Percentiles rank a stretch among this genome's conserved stretches.
Evolutionary conservation across 2,329 filamentous ascomycete species (phyloP).

Genomic region (Alternaria angustiovoidea): DNA sequence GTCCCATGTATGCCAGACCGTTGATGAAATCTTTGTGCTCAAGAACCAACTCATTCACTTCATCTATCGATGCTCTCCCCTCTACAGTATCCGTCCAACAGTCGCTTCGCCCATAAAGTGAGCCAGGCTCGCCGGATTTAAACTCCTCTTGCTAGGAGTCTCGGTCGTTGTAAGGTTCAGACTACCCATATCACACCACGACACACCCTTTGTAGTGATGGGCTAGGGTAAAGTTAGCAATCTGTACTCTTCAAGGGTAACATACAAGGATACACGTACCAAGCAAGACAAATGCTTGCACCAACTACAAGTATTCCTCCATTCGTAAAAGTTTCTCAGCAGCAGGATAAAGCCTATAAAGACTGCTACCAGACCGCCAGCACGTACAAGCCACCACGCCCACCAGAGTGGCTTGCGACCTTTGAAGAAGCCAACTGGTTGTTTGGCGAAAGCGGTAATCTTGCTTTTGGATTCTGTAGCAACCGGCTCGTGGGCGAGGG

Average conservation of each 20-base stretch:
- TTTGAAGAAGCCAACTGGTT: constrained; percentile 80
- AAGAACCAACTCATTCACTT: no score
- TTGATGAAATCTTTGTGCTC: not conserved
- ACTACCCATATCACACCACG: constrained; percentile 50
- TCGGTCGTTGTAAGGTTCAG: constrained; percentile 32
- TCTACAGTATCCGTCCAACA: not conserved
- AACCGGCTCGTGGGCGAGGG: constrained; percentile 22
- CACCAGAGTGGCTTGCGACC: constrained; percentile 94
- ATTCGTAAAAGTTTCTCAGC: constrained; percentile 88
- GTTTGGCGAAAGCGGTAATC: constrained; percentile 56
- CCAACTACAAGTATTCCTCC: constrained; percentile 80
- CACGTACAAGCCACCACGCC: constrained; percentile 93
- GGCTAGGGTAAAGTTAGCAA: constrained; percentile 20
- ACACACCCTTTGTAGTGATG: constrained; percentile 34
- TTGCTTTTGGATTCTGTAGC: constrained; percentile 21
- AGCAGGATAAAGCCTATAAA: constrained; percentile 86
- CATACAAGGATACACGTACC: constrained; percentile 64
- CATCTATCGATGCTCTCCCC: not conserved
- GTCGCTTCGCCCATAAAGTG: constrained; percentile 8
- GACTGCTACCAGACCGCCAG: constrained; percentile 78
- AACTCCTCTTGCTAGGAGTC: constrained; percentile 8
- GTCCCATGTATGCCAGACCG: not conserved
- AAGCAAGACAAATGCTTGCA: constrained; percentile 95
- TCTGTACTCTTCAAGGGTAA: not conserved
- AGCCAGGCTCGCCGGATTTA: constrained; percentile 8